phyloP scores from a whole-genome alignment of 2,329 filamentous ascomycete species.

The Colletotrichum cereale region DNA sequence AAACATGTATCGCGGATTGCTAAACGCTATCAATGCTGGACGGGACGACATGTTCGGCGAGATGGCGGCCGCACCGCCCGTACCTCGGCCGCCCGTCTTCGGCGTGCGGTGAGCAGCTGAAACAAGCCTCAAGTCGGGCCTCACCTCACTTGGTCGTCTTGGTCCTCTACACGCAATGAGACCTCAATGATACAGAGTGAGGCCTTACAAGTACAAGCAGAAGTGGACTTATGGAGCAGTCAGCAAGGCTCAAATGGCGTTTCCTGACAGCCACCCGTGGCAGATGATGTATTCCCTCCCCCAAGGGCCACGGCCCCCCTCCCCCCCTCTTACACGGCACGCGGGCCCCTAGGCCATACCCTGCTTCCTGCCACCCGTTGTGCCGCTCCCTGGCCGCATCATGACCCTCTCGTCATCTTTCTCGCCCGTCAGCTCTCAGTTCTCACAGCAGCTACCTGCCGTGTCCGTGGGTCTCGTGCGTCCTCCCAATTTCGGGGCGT shows the following conservation, averaged over 20 bases:
- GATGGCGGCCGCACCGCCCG: no score
- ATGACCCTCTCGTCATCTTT: not conserved
- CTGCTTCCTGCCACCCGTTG: not conserved
- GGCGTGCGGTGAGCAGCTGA: no score
- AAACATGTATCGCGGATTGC: not conserved
- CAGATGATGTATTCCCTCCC: not conserved
- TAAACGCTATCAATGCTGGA: not conserved
- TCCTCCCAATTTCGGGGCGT: conserved; percentile 20
- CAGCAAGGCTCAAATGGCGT: no score
- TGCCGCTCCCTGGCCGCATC: not conserved
- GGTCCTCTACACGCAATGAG: not conserved
- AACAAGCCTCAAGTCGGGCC: conserved; percentile 8
- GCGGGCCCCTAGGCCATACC: conserved; percentile 1
- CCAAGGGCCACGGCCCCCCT: not conserved
- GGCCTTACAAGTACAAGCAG: not conserved
- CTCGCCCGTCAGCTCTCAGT: not conserved
- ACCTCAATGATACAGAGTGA: conserved; percentile 4
- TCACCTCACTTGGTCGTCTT: not conserved
- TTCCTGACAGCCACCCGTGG: not conserved
- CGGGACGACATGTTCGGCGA: no score
- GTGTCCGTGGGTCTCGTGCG: conserved; percentile 7
- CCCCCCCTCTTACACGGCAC: conserved; percentile 12
- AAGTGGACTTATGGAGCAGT: conserved; percentile 6
- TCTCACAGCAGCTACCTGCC: not conserved
- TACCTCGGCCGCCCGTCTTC: no score